Conservation (phyloP, 169 alveolate genomes). For the Cryptosporidium parvum region DNA sequence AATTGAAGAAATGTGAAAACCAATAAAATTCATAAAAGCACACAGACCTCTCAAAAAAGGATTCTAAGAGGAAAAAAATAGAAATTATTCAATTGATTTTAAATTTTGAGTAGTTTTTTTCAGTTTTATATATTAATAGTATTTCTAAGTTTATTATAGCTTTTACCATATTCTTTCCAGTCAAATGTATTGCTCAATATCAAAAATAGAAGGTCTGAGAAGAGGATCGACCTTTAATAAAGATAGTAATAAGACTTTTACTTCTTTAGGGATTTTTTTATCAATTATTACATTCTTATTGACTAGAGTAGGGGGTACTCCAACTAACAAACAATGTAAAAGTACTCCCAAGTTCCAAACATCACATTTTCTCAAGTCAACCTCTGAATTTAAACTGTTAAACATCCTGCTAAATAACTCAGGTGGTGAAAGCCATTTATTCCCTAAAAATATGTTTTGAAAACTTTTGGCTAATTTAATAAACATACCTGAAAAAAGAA, state of each 20-base stretch:
- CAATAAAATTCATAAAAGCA: neutral
- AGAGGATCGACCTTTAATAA: constrained; percentile 39
- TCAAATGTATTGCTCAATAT: constrained; percentile 1
- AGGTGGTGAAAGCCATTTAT: constrained; percentile 66
- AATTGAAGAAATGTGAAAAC: neutral
- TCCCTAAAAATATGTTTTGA: constrained; percentile 16
- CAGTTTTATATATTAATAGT: neutral
- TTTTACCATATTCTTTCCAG: neutral
- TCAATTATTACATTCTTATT: constrained; percentile 15
- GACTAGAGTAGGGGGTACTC: constrained; percentile 13
- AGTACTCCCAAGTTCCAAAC: constrained; percentile 68
- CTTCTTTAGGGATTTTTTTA: constrained; percentile 11
- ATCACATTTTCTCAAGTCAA: constrained; percentile 41
- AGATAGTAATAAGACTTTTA: neutral
- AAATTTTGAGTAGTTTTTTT: neutral
- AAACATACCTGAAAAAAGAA: constrained; percentile 52
- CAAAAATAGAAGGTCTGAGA: constrained; percentile 27
- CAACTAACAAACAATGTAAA: constrained; percentile 45
- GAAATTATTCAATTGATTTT: neutral
- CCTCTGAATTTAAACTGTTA: constrained; percentile 5
- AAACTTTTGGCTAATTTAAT: neutral
- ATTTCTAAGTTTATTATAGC: constrained; percentile 3
- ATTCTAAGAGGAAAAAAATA: constrained; percentile 5
- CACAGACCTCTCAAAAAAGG: neutral
- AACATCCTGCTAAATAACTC: constrained; percentile 40